Percentiles rank a stretch among this genome's conserved stretches.
These are phyloP conservation scores for Phytophthora aleatoria DNA, from an alignment of 352 stramenopile species.

Conservation along the genomic window DNA sequence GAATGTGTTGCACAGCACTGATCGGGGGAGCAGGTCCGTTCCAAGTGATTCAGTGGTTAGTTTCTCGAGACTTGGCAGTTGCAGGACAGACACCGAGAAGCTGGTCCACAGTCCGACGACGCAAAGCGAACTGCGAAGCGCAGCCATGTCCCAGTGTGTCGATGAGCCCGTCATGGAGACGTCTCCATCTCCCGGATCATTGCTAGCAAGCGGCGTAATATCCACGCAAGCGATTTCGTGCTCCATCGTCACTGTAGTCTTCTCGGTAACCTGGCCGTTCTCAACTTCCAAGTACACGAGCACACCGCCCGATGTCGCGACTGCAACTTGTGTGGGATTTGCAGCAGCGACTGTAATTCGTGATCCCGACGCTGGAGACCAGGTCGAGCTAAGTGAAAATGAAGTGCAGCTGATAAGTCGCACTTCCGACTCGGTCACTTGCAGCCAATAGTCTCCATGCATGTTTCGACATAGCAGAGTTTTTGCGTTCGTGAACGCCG, in stretches of 20 bases:
- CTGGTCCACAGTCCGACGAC: constrained; percentile 93
- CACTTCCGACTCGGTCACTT: constrained; percentile 94
- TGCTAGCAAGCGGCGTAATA: constrained; percentile 66
- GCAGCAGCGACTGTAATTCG: constrained; percentile 86
- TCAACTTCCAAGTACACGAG: constrained; percentile 91
- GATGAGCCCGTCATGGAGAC: constrained; percentile 58
- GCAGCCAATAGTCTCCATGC: constrained; percentile 84
- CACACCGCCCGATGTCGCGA: constrained; percentile 90
- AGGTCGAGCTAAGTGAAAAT: constrained; percentile 74
- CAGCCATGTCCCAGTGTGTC: constrained; percentile 64
- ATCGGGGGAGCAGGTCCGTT: constrained; percentile 86
- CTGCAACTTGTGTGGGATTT: constrained; percentile 92
- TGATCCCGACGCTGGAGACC: constrained; percentile 60
- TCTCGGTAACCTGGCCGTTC: constrained; percentile 57
- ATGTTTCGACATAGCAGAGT: constrained; percentile 96
- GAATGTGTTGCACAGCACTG: constrained; percentile 88
- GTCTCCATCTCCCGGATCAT: constrained; percentile 43
- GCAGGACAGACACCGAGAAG: constrained; percentile 90
- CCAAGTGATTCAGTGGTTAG: constrained; percentile 72
- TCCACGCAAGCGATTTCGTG: constrained; percentile 96
- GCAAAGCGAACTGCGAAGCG: constrained; percentile 64
- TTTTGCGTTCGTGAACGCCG: constrained; percentile 81
- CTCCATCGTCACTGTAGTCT: constrained; percentile 80
- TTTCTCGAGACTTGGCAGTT: constrained; percentile 78
- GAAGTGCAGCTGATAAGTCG: constrained; percentile 84